Evolutionary conservation across 768 basidiomycete species (phyloP), one percentile per base, ranked within the genome.

Genomic region (Thelephora aurantiotincta): DNA sequence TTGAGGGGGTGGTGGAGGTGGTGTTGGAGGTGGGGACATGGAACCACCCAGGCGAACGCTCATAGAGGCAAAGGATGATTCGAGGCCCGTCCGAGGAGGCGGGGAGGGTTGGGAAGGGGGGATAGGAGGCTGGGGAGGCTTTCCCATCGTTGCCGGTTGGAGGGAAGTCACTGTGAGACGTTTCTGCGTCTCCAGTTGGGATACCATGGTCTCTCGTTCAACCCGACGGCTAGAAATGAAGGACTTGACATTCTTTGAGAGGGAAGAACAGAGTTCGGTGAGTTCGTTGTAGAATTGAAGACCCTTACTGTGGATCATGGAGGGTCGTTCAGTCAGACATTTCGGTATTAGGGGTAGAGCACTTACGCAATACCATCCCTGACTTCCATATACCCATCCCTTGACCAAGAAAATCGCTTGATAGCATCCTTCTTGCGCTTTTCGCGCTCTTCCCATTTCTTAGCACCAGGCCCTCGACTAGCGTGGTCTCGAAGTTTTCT

Each of bases 231-330:
- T 67, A 0, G 71, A 64, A 6, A 90, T 67, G 57, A 83, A 96
- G 0, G 68, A 63, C 44, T 70, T 74, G 2, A 77, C 73, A 48
- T 78, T 79, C 3, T 69, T 62, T 33, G 71, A 66, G 4, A 97
- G 71, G 6, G 70, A 73, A 0, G 65, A 56, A 11, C 78, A 69
- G 34, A 93, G 63, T 14, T 78, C 77, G 0, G 69, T 73, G 12
- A 98, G 71, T 52, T 93, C 88, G 5, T 69, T 71, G 60, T 99
- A 97, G 63, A 94, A 99, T 38, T 83, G 78, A 1, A 90, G 67
- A 0, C 93, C 94, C 60, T 92, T 93, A 11, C 87, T 91, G 59
- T 52, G 54, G 11, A 37, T 30, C 12, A 30, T 19, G 30, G 36
- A 22, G 33, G 36, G 26, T 33, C 34, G 22, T 26, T 18, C 5